Base-by-base conservation (phyloP, 2,329 filamentous ascomycete species). In the Fusarium neocosmosporiellum region DNA sequence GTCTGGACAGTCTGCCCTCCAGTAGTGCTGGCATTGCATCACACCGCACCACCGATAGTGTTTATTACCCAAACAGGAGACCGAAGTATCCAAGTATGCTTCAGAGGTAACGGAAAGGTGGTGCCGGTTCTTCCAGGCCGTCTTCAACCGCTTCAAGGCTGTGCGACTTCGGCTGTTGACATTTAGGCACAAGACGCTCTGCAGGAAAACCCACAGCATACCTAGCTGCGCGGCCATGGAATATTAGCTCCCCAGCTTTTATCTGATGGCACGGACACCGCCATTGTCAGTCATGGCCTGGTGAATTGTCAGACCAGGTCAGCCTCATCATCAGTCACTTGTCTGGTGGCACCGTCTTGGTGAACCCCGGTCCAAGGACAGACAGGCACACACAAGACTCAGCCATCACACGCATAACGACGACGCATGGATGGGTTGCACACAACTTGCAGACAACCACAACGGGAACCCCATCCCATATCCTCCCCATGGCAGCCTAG, bases 211-310 rank as follows among this genome's bases (percentile, higher is more conserved):
- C 63, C 71, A 57, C 53, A 55, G 31, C 46, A 53, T 55, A 60
- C 64, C 33, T 70, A 62, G 54, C 62, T 64, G 62, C 31, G 9
- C 61, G 43, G 37, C 31, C 41, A 43, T 48, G 41, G 18, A 67
- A 67, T 39, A 27, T 46, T 46, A 57, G 61, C 64, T 63, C 61
- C 37, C 71, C 58, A 66, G 63, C 29, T 66, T 66, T 67, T 65
- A 55, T 48, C 69, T 70, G 33, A 62, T 62, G 41, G 48, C 39
- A 65, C 60, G 62, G 74, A 71, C 71, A 74, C 67, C 69, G 71
- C 66, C 50, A 74, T 76, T 73, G 43, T 66, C 70, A 73, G 71
- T 71, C 65, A 75, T 59, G 64, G 22, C 20, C 55, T 55, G 46
- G 10, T 33, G 22, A 66, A 66, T 66, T 62, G 64, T 66, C 62